Evolutionary conservation across 148 eudicot species (phyloP), one percentile per base, ranked within the genome.

Genomic region (Fagopyrum esculentum): DNA sequence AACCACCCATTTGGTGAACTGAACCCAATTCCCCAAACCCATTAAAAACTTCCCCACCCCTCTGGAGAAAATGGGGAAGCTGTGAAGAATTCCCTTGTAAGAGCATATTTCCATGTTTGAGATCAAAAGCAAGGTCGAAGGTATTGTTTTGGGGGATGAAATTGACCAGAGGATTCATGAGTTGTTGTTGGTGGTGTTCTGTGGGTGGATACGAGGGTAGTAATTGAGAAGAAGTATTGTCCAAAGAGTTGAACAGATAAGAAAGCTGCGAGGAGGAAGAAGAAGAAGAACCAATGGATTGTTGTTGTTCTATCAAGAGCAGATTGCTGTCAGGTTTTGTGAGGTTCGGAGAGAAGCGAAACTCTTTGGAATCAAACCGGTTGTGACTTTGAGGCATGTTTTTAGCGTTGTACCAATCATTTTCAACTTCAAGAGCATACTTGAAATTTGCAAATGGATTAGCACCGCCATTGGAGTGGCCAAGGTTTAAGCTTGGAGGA

Each of bases 181-280:
- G 6, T 3, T 49, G 77, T 46, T 81, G 78, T 48, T 80, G 50
- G 2, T 48, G 50, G 1, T 48, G 60, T 26, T 9, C 2, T 11
- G 74, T 74, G 40, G 77, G 40, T 10, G 85, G 47, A 60, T 86
- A 83, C 5, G 82, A 78, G 5, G 80, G 81, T 17, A 89, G 74
- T 75, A 86, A 35, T 35, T 35, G 40, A 35, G 40, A 35, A 35
- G 40, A 35, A 82, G 76, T 78, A 90, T 9, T 85, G 84, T 86
- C 89, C 2, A 86, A 74, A 68, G 44, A 74, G 83, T 80, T 87
- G 78, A 91, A 84, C 72, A 85, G 88, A 9, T 91, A 89, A 16
- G 96, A 86, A 0, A 89, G 85, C 4, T 91, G 84, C 6, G 97
- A 87, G 57, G 94, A 91, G 16, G 98, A 91, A 6, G 97, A 84